phyloP scores from a whole-genome alignment of 495 filamentous ascomycete species.

The Cercophora newfieldiana region DNA sequence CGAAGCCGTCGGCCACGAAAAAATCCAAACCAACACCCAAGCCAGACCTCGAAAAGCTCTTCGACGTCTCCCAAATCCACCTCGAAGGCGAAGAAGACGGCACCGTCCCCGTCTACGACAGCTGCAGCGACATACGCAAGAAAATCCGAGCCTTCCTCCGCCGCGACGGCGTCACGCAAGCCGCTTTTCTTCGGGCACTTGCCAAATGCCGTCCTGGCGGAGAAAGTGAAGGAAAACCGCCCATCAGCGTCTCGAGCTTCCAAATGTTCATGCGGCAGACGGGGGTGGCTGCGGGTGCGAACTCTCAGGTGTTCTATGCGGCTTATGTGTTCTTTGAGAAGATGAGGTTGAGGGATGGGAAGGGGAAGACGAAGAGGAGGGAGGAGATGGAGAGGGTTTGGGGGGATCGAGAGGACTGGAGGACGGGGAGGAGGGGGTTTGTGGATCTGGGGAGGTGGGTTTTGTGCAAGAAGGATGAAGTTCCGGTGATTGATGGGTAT shows the following conservation, averaged over 20 bases:
- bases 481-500: background rate
- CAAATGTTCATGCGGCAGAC: slow-evolving; percentile 47
- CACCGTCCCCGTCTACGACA: slow-evolving; percentile 48
- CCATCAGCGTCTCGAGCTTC: slow-evolving; percentile 32
- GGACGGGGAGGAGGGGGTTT: background rate
- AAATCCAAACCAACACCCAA: background rate
- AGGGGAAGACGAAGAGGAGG: slow-evolving; percentile 51
- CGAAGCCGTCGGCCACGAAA: background rate
- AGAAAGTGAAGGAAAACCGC: background rate
- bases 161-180: slow-evolving; percentile 46
- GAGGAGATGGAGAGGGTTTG: slow-evolving; percentile 53
- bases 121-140: slow-evolving; percentile 53
- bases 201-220: slow-evolving; percentile 25
- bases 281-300: slow-evolving; percentile 45
- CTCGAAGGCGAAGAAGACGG: slow-evolving; percentile 42
- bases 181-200: slow-evolving; percentile 48
- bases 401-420: background rate
- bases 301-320: slow-evolving; percentile 44
- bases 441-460: background rate
- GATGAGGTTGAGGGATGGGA: slow-evolving; percentile 49
- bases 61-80: slow-evolving; percentile 35
- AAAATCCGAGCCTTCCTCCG: slow-evolving; percentile 52
- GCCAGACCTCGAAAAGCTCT: background rate
- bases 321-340: slow-evolving; percentile 59
- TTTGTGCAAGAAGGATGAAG: background rate